Percentiles rank a stretch among this genome's conserved stretches.
Conservation (phyloP, 164 flowering plant genomes). For the Santalum album region DNA sequence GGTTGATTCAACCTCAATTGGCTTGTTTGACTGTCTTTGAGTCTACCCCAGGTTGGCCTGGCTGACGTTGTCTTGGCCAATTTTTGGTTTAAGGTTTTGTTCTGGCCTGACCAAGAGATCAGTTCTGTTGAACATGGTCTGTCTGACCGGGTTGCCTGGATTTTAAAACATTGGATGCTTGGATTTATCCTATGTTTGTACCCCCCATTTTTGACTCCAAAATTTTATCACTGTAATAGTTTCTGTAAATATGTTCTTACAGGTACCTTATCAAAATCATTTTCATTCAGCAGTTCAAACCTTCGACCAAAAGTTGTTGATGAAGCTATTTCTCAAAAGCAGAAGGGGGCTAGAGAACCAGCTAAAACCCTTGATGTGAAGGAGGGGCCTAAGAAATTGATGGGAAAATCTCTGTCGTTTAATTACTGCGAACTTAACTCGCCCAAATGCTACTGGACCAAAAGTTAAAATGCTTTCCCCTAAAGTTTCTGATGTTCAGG, state of each 20-base stretch:
- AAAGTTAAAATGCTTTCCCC: slow-evolving; percentile 57
- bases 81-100: too few relatives aligned
- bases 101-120: too few relatives aligned
- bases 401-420: slow-evolving; percentile 65
- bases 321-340: slow-evolving; percentile 44
- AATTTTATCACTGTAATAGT: background rate
- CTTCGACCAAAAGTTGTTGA: slow-evolving; percentile 55
- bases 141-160: too few relatives aligned
- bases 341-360: slow-evolving; percentile 31
- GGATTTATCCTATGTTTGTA: too few relatives aligned
- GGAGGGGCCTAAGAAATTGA: slow-evolving; percentile 29
- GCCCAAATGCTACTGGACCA: slow-evolving; percentile 29
- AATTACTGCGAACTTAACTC: slow-evolving; percentile 31
- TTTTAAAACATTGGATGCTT: too few relatives aligned
- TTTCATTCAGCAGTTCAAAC: slow-evolving; percentile 41
- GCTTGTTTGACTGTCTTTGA: too few relatives aligned
- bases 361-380: slow-evolving; percentile 23
- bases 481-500: slow-evolving; percentile 30
- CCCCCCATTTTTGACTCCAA: background rate
- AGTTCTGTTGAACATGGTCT: too few relatives aligned
- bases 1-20: too few relatives aligned
- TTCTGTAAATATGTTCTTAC: slow-evolving; percentile 1
- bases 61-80: too few relatives aligned
- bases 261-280: slow-evolving; percentile 67
- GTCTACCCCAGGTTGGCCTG: too few relatives aligned